Base-by-base conservation (phyloP, 768 basidiomycete genomes). In the Pleurotus pulmonarius region DNA sequence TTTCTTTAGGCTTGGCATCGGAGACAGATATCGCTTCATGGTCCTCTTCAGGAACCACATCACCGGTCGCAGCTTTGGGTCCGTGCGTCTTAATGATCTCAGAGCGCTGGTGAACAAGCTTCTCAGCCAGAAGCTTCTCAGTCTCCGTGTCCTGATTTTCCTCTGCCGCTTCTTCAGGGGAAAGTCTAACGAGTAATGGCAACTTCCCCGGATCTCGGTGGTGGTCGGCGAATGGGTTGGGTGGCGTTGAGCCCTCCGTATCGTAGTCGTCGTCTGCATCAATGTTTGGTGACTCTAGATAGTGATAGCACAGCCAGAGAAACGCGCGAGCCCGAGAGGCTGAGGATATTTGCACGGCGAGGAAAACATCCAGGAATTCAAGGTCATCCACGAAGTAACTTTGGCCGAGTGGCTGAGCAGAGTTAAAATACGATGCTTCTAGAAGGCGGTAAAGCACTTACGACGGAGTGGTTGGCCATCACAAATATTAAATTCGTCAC, bases 401-500 rank as follows among this genome's bases (percentile, higher is more conserved):
- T 56, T 75, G 72, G 20, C 85, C 78, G 45, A 86, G 73, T 38
- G 85, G 83, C 85, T 87, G 56, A 12, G 51, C 25, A 39, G 49
- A 47, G 47, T 58, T 37, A 26, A 11, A 7, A 39, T 55, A 55
- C 45, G 45, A 22, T 58, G 53, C 46, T 41, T 47, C 20, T 41
- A 49, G 22, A 16, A 29, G 40, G 41, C 20, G 46, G 24, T 55
- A 40, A 60, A 48, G 29, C 56, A 56, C 77, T 83, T 71, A 93
- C 90, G 26, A 83, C 80, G 46, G 89, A 84, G 63, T 92, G 88
- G 63, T 85, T 88, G 25, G 88, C 81, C 46, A 95, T 78, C 44
- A 92, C 83, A 65, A 95, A 95, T 46, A 95, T 81, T 45, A 94
- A 75, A 67, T 94, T 93, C 54, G 92, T 88, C 16, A 94, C 81